Conservation (phyloP, 495 filamentous ascomycete genomes). For the Penicillium parvum region DNA sequence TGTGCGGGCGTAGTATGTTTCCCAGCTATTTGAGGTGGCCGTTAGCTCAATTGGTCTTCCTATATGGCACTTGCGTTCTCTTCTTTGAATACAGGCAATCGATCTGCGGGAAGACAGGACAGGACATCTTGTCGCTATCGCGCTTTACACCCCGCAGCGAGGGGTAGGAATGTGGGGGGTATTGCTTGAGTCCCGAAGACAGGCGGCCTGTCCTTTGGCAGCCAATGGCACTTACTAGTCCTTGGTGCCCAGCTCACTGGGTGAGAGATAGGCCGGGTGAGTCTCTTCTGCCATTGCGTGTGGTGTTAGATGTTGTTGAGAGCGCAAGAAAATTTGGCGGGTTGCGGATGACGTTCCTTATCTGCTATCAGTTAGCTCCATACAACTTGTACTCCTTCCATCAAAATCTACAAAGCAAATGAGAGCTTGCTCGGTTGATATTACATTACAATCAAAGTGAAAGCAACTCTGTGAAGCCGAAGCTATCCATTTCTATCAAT, state of each 20-base stretch:
- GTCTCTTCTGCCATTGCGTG: constrained; percentile 24
- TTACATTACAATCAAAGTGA: too few species aligned
- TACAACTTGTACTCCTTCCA: too few species aligned
- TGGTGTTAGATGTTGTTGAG: constrained; percentile 3
- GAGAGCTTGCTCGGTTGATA: too few species aligned
- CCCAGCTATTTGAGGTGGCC: constrained; percentile 31
- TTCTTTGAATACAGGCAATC: too few species aligned
- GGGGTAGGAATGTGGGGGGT: constrained; percentile 19
- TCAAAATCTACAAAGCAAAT: too few species aligned
- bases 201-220: not conserved
- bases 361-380: constrained; percentile 7
- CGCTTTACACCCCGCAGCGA: constrained; percentile 5
- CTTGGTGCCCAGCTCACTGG: constrained; percentile 52
- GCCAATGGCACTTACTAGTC: constrained; percentile 43
- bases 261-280: constrained; percentile 42
- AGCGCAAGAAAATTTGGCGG: constrained; percentile 17
- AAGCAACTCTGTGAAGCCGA: too few species aligned
- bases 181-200: not conserved
- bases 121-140: not conserved
- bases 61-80: too few species aligned
- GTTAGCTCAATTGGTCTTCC: constrained; percentile 4
- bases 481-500: constrained; percentile 23
- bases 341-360: constrained; percentile 13
- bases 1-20: constrained; percentile 44
- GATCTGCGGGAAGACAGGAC: not conserved